Evolutionary conservation across 2,329 filamentous ascomycete species (phyloP).

Genomic region (Beauveria bassiana): DNA sequence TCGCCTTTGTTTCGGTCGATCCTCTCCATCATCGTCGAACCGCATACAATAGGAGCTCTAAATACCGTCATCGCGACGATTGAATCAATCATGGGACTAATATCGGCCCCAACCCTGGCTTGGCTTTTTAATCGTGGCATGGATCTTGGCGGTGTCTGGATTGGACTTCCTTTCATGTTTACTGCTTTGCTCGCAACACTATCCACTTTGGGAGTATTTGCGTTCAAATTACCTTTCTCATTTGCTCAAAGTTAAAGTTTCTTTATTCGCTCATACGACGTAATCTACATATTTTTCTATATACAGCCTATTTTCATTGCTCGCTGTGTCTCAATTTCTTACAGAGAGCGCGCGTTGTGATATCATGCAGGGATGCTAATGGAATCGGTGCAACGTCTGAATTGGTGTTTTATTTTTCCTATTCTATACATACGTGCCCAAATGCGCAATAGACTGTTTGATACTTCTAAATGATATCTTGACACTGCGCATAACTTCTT

Average conservation of each 20-base stretch:
- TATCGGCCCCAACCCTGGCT: slow-evolving; percentile 39
- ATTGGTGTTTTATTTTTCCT: no score
- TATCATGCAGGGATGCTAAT: no score
- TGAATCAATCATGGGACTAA: slow-evolving; percentile 40
- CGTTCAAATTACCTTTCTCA: slow-evolving; percentile 19
- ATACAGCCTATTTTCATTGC: no score
- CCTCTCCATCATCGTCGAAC: slow-evolving; percentile 45
- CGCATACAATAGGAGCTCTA: slow-evolving; percentile 44
- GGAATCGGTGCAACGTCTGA: no score
- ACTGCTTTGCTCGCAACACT: slow-evolving; percentile 25
- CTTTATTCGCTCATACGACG: not conserved
- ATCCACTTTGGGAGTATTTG: slow-evolving; percentile 23
- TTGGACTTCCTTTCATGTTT: slow-evolving; percentile 41
- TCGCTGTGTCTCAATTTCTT: no score
- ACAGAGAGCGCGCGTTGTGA: no score
- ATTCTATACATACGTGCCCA: no score
- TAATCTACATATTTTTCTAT: not conserved
- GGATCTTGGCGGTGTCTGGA: slow-evolving; percentile 36
- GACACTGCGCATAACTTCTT: no score
- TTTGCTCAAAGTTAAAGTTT: not conserved
- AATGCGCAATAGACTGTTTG: no score
- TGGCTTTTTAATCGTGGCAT: slow-evolving; percentile 38
- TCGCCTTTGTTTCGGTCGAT: slow-evolving; percentile 37
- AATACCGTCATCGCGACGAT: slow-evolving; percentile 45
- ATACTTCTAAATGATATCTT: no score